These are phyloP conservation scores for Acacia melanoxylon DNA, from an alignment of 306 rosid species.

Conservation along the genomic window DNA sequence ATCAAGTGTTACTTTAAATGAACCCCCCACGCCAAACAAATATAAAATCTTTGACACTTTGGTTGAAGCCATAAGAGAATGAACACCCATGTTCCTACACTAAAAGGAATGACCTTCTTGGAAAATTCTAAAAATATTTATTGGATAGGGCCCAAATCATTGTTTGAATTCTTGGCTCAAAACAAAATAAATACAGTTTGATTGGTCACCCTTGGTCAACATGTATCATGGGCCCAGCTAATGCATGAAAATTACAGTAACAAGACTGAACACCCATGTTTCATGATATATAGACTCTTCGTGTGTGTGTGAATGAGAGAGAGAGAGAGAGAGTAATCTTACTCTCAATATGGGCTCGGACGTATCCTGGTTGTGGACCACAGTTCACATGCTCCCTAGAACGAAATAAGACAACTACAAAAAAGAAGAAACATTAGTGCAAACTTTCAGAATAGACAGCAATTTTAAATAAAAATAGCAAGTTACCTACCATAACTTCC, in stretches of 20 bases:
- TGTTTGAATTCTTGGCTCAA: not conserved
- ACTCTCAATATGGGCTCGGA: slow-evolving; percentile 98
- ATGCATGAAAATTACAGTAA: not conserved
- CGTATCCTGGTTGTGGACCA: slow-evolving; percentile 91
- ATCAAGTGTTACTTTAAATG: slow-evolving; percentile 9
- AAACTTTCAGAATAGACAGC: slow-evolving; percentile 2
- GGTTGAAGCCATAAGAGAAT: not conserved
- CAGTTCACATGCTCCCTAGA: slow-evolving; percentile 96
- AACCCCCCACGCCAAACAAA: not conserved
- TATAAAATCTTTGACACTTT: not conserved
- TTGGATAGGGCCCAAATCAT: not conserved
- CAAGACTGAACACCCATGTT: slow-evolving; percentile 4
- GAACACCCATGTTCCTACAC: not conserved
- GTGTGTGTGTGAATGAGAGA: not conserved
- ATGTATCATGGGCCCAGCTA: not conserved
- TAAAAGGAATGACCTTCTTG: not conserved
- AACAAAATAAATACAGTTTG: not conserved
- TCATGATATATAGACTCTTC: not conserved
- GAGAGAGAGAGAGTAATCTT: slow-evolving; percentile 34
- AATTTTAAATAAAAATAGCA: slow-evolving; percentile 19
- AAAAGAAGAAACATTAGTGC: slow-evolving; percentile 33
- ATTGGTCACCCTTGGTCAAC: not conserved
- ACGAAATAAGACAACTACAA: slow-evolving; percentile 92
- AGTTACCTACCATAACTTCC: slow-evolving; percentile 84
- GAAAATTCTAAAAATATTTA: not conserved